Conservation (phyloP, 2,329 filamentous ascomycete genomes). For the Seiridium unicorne region DNA sequence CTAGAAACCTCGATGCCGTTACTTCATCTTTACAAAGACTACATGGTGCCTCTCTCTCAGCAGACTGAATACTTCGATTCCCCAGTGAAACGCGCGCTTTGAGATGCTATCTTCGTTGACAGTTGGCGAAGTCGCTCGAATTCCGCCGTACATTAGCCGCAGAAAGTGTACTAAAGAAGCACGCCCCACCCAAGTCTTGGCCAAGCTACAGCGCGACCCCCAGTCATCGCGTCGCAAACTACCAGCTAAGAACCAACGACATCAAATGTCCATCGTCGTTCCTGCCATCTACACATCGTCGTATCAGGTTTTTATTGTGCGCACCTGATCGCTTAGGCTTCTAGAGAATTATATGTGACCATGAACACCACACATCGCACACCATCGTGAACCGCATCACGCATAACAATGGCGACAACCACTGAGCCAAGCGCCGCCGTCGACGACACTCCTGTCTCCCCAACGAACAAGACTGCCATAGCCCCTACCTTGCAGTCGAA, state of each 20-base stretch:
- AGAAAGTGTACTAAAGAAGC: not conserved
- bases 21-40: no score
- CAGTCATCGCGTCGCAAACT: not conserved
- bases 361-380: not conserved
- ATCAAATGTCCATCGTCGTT: not conserved
- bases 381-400: not conserved
- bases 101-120: no score
- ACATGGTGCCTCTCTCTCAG: no score
- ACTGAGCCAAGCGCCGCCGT: conserved; percentile 7
- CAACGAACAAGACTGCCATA: conserved; percentile 30
- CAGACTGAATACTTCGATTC: no score
- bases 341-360: not conserved
- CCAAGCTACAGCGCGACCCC: not conserved
- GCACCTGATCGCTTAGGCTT: not conserved
- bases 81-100: no score
- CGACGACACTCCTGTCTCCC: conserved; percentile 26
- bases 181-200: not conserved
- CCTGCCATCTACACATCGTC: not conserved
- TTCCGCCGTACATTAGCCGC: not conserved
- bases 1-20: no score
- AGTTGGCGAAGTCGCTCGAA: no score
- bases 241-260: not conserved
- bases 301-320: not conserved
- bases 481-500: conserved; percentile 27
- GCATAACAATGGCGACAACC: conserved; percentile 8